Evolutionary conservation across 2,329 filamentous ascomycete species (phyloP).

Genomic region (Fusarium sp.): DNA sequence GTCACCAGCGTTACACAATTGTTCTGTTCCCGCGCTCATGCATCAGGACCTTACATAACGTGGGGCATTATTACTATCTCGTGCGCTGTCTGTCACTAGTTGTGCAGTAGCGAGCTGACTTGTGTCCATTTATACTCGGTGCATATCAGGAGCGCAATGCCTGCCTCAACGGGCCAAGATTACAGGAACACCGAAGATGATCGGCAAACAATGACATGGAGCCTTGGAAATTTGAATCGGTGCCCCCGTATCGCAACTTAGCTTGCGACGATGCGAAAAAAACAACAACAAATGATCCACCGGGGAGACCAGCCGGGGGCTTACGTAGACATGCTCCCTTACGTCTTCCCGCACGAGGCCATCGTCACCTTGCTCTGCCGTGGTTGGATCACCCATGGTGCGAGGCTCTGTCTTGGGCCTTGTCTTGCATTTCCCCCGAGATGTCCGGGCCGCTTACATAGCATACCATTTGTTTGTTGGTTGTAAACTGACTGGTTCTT

Average conservation of each 20-base stretch:
- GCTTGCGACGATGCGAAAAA: conserved; percentile 10
- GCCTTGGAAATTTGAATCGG: conserved; percentile 20
- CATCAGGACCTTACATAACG: conserved; percentile 21
- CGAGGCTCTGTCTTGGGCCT: conserved; percentile 12
- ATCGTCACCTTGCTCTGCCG: conserved; percentile 18
- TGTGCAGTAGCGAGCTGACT: conserved; percentile 20
- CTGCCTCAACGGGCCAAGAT: conserved; percentile 21
- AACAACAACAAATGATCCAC: conserved; percentile 21
- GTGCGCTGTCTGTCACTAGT: conserved; percentile 23
- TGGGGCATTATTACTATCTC: conserved; percentile 28
- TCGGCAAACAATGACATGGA: conserved; percentile 27
- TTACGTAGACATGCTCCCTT: conserved; percentile 22
- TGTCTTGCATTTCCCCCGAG: conserved; percentile 19
- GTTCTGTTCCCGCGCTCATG: conserved; percentile 22
- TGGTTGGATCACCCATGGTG: neutral
- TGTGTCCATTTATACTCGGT: conserved; percentile 4
- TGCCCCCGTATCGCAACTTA: conserved; percentile 13
- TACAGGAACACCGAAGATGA: conserved; percentile 23
- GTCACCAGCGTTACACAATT: conserved; percentile 18
- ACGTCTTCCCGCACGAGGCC: conserved; percentile 18
- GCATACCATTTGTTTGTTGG: neutral
- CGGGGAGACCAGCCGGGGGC: conserved; percentile 24
- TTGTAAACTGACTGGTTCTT: neutral
- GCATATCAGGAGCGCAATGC: conserved; percentile 14
- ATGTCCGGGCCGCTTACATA: neutral